Evolutionary conservation across 345 rosid genomes (phyloP), one percentile per base, ranked within the genome.

Genomic region (Anastatica hierochuntica): DNA sequence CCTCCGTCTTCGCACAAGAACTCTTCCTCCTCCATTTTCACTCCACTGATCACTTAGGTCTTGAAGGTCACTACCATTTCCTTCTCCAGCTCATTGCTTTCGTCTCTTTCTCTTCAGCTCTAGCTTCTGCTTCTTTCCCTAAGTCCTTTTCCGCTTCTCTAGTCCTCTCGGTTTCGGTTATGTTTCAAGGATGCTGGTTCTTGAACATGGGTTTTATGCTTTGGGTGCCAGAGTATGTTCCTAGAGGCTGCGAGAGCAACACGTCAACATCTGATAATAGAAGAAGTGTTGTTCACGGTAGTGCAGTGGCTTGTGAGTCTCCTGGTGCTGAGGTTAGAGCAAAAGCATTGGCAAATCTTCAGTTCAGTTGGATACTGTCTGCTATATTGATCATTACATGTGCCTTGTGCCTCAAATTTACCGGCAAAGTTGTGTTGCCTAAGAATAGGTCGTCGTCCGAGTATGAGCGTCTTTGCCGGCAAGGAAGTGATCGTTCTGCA

Each of bases 1-100:
- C 87, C 14, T 82, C 83, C 0, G 79, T 84, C 16, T 80, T 80
- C 8, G 70, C 88, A 14, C 97, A 90, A 65, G 88, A 86, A 66
- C 79, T 90, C 46, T 80, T 90, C 76, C 78, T 90, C 19, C 82
- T 84, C 53, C 94, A 80, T 68, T 90, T 84, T 70, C 97, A 86
- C 76, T 82, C 95, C 4, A 73, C 82, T 53, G 90, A 86, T 43
- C 97, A 84, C 39, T 77, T 59, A 40, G 96, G 94, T 31, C 80
- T 90, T 12, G 94, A 86, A 75, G 94, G 97, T 40, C 95, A 86
- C 51, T 90, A 80, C 70, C 95, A 90, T 56, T 86, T 77, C 82
- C 90, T 90, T 36, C 63, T 90, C 62, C 97, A 86, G 73, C 77
- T 90, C 31, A 77, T 84, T 15, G 88, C 82, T 35, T 64, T 75